Conservation (phyloP, 331 rosid genomes). For the Stylosanthes scabra region DNA sequence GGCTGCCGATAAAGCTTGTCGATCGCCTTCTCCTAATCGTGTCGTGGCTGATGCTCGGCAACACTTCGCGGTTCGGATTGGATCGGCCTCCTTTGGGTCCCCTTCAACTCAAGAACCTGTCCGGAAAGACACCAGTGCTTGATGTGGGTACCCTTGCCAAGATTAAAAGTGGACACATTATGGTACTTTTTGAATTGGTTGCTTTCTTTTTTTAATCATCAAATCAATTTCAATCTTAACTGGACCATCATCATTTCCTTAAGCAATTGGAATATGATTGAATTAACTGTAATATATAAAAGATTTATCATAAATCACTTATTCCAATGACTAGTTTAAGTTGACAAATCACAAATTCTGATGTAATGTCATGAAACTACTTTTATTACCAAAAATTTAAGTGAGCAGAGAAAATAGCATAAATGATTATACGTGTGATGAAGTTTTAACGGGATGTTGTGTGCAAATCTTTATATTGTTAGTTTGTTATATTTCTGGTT, state of each 20-base stretch:
- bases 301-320: neutral
- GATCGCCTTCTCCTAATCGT: slow-evolving; percentile 72
- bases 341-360: no score
- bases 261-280: neutral
- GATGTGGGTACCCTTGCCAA: slow-evolving; percentile 97
- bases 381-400: no score
- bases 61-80: slow-evolving; percentile 82
- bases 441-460: no score
- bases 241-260: neutral
- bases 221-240: slow-evolving; percentile 3
- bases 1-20: slow-evolving; percentile 88
- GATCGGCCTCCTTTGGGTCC: slow-evolving; percentile 94
- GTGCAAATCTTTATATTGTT: no score
- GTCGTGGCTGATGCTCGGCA: slow-evolving; percentile 82
- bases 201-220: neutral
- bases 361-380: no score
- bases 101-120: slow-evolving; percentile 80
- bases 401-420: no score
- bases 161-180: slow-evolving; percentile 83
- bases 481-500: no score
- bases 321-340: no score
- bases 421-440: no score
- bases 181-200: slow-evolving; percentile 55
- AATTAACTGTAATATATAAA: neutral
- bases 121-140: slow-evolving; percentile 96